phyloP scores from a whole-genome alignment of 2,329 filamentous ascomycete genomes.

The Parafenestella ontariensis region DNA sequence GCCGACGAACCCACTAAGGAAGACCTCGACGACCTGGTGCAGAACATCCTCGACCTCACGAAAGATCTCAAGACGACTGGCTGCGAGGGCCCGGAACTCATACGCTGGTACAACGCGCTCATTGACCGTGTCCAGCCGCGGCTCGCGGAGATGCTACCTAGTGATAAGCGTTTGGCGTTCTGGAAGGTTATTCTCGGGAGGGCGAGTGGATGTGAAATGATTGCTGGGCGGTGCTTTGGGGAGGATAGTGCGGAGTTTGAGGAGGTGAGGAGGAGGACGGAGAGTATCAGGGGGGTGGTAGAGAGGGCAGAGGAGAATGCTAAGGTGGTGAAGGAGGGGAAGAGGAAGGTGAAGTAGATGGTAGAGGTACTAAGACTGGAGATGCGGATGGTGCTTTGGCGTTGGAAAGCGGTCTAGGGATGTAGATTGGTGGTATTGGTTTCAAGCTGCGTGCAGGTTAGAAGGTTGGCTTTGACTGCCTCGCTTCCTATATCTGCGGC shows the following conservation, averaged over 20 bases:
- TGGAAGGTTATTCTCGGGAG: not conserved
- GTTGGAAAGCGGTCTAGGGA: not conserved
- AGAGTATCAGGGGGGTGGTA: not conserved
- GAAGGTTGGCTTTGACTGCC: no score
- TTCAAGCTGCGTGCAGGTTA: no score
- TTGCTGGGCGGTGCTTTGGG: constrained; percentile 5
- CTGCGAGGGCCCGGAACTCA: constrained; percentile 7
- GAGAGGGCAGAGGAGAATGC: not conserved
- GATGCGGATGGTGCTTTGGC: not conserved
- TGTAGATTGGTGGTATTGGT: no score
- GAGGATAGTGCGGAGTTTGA: constrained; percentile 6
- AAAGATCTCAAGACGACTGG: constrained; percentile 7
- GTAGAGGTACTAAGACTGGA: not conserved
- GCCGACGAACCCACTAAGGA: not conserved
- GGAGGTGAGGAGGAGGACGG: not conserved
- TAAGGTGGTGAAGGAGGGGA: not conserved
- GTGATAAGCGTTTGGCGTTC: not conserved
- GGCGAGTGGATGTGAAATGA: not conserved
- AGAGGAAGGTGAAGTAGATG: not conserved
- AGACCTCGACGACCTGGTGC: not conserved
- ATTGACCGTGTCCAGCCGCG: constrained; percentile 14
- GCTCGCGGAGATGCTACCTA: not conserved
- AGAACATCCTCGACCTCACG: constrained; percentile 2
- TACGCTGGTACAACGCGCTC: constrained; percentile 20
- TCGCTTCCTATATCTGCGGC: no score